Evolutionary conservation across 148 eudicot species (phyloP).

Genomic region (Camellia lanceoleosa): DNA sequence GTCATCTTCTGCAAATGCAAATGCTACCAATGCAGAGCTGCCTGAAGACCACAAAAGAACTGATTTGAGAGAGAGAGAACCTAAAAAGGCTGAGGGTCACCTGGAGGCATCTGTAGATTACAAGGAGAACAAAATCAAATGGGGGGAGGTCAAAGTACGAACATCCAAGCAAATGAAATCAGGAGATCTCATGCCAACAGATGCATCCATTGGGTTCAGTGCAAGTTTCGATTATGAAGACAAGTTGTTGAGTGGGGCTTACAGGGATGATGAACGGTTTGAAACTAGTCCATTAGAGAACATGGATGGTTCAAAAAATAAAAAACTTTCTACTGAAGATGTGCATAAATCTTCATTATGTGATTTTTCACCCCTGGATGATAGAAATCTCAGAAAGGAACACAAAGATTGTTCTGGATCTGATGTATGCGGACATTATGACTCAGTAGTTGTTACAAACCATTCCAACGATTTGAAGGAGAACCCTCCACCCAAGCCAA

Average conservation of each 20-base stretch:
- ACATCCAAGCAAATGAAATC: slow-evolving; percentile 27
- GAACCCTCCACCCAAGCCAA: slow-evolving; percentile 33
- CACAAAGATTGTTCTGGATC: slow-evolving; percentile 4
- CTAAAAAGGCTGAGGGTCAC: slow-evolving; percentile 25
- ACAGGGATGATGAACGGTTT: neutral
- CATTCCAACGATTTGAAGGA: slow-evolving; percentile 32
- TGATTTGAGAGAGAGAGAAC: slow-evolving; percentile 32
- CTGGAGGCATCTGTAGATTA: slow-evolving; percentile 20
- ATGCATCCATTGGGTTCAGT: slow-evolving; percentile 1
- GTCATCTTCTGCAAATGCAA: slow-evolving; percentile 36
- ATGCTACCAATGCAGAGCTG: slow-evolving; percentile 19
- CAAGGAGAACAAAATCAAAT: slow-evolving; percentile 20
- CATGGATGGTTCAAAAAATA: neutral
- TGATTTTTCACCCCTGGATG: neutral
- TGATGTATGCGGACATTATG: slow-evolving; percentile 17
- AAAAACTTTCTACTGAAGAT: slow-evolving; percentile 9
- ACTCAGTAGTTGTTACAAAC: slow-evolving; percentile 12
- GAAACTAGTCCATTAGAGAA: slow-evolving; percentile 6
- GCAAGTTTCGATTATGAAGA: slow-evolving; percentile 4
- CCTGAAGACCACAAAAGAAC: slow-evolving; percentile 35
- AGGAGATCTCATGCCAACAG: slow-evolving; percentile 19
- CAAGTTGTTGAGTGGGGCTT: slow-evolving; percentile 8
- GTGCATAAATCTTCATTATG: slow-evolving; percentile 14
- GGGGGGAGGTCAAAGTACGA: slow-evolving; percentile 31
- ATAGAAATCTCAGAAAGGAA: slow-evolving; percentile 11